These are phyloP conservation scores for Acer yangbiense DNA, from an alignment of 345 rosid genomes.

Conservation along the genomic window DNA sequence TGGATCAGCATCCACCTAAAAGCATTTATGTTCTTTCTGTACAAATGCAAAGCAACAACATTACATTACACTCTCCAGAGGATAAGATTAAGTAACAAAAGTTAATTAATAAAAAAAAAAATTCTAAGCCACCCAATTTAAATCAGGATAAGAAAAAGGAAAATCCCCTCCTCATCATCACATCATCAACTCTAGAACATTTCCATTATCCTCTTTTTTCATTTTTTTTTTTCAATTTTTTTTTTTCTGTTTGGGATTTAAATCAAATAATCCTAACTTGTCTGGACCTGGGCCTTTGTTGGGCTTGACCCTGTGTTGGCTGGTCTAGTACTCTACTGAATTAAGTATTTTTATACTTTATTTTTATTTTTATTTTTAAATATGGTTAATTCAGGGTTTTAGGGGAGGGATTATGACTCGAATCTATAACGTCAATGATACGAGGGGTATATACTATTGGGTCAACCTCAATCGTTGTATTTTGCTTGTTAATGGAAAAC, in stretches of 20 bases:
- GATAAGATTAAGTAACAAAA: conserved; percentile 21
- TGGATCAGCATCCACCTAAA: conserved; percentile 34
- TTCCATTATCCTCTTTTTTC: not conserved
- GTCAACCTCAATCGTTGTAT: too few relatives aligned
- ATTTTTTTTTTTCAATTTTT: not conserved
- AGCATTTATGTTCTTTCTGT: conserved; percentile 26
- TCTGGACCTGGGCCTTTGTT: not conserved
- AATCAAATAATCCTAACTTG: not conserved
- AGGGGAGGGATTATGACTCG: too few relatives aligned
- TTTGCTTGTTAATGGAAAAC: too few relatives aligned
- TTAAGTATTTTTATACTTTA: too few relatives aligned
- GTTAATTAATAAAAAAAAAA: not conserved
- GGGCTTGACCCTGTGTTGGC: not conserved
- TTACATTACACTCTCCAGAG: conserved; percentile 8
- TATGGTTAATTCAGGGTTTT: too few relatives aligned
- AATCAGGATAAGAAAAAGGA: not conserved
- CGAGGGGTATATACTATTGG: too few relatives aligned
- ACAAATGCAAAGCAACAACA: not conserved
- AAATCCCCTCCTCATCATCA: not conserved
- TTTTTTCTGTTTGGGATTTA: not conserved
- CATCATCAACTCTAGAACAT: not conserved
- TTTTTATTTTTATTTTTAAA: too few relatives aligned
- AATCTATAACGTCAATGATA: too few relatives aligned
- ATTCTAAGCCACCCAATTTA: conserved; percentile 9
- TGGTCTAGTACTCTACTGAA: not conserved